These are phyloP conservation scores for Buddleja alternifolia DNA, from an alignment of 257 asterid genomes.

Conservation along the genomic window DNA sequence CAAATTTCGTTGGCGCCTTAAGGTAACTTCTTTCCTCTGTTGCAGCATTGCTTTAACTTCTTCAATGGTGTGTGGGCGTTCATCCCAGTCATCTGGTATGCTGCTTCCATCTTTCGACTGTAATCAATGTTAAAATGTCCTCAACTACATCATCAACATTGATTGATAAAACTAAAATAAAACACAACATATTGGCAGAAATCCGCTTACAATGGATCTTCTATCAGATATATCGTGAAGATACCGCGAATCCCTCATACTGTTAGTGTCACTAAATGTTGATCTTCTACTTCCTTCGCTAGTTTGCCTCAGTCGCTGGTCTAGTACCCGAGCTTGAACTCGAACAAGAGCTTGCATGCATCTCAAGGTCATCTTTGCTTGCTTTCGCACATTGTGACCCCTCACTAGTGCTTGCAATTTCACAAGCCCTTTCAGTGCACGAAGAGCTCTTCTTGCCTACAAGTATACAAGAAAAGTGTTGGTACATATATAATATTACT, in stretches of 20 bases:
- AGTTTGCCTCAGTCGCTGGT: constrained; percentile 41
- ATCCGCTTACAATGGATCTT: constrained; percentile 34
- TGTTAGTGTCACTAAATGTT: constrained; percentile 34
- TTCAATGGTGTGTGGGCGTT: constrained; percentile 38
- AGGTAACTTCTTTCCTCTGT: constrained; percentile 31
- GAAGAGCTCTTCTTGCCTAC: constrained; percentile 53
- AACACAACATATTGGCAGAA: background rate
- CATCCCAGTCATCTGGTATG: constrained; percentile 44
- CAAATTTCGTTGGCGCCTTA: constrained; percentile 34
- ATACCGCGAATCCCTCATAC: constrained; percentile 29
- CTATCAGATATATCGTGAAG: constrained; percentile 34
- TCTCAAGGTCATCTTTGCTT: constrained; percentile 46
- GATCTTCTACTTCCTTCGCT: constrained; percentile 40
- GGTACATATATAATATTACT: background rate
- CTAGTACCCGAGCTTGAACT: constrained; percentile 44
- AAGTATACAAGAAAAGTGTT: background rate
- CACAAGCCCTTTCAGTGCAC: constrained; percentile 56
- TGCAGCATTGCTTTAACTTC: constrained; percentile 41
- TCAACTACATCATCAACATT: background rate
- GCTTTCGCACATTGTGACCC: constrained; percentile 53
- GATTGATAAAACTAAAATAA: background rate
- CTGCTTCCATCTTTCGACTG: constrained; percentile 42
- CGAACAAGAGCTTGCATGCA: constrained; percentile 59
- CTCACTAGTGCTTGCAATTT: constrained; percentile 55
- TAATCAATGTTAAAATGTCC: background rate